Base-by-base conservation (phyloP, 1,284 basidiomycete genomes). In the Fomitopsis palustris region DNA sequence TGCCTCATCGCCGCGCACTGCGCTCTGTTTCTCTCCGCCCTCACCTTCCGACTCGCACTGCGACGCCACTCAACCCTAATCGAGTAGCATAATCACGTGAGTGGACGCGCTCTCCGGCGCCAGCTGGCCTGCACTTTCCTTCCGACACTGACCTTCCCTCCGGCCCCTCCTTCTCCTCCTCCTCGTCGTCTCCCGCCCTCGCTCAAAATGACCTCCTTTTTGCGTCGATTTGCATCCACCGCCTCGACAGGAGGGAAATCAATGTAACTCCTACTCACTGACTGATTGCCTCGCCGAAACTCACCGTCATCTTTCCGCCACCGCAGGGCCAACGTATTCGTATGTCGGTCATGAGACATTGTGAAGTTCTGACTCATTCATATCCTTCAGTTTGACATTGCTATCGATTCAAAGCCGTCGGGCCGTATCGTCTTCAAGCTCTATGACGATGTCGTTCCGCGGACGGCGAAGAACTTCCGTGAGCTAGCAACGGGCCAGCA, bases 401-500 rank as follows among this genome's bases (percentile, higher is more conserved):
- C 85, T 9, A 90, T 96, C 67, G 84, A 87, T 72, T 76, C 79
- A 17, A 76, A 84, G 56, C 82, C 86, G 0, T 78, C 84, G 0
- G 93, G 93, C 0, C 83, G 92, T 27, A 88, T 98, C 70, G 77
- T 84, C 8, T 88, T 90, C 78, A 81, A 85, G 68, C 80, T 90
- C 21, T 90, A 80, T 69, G 88, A 90, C 68, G 83, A 86, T 41
- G 74, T 78, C 7, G 86, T 87, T 7, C 89, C 88, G 23, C 85
- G 79, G 72, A 97, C 95, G 0, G 77, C 92, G 0, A 82, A 81
- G 63, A 98, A 98, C 81, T 90, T 90, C 76, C 84, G 82, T 12
- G 85, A 89, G 72, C 77, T 90, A 55, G 90, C 90, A 1, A 83
- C 85, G 2, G 95, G 95, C 66, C 88, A 93, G 69, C 86, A 94